Conservation (phyloP, 371 early-diverging fungal species). For the Apophysomyces trapeziformis region DNA sequence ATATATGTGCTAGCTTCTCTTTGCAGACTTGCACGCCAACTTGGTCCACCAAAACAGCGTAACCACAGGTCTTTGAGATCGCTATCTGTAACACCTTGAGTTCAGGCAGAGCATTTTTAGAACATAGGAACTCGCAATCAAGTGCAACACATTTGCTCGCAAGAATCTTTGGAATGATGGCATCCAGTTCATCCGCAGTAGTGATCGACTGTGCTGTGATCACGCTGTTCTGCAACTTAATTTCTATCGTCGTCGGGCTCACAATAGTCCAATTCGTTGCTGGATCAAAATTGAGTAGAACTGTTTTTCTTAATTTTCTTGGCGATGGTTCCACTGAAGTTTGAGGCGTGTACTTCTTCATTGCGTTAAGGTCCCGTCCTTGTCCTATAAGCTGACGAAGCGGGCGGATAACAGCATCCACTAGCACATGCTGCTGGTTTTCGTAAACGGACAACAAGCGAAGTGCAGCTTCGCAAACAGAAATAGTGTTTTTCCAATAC, state of each 20-base stretch:
- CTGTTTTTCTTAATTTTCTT: conserved; percentile 17
- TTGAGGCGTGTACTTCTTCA: conserved; percentile 19
- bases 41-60: conserved; percentile 48
- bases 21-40: conserved; percentile 35
- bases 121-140: conserved; percentile 48
- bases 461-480: conserved; percentile 27
- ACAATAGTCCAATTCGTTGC: conserved; percentile 33
- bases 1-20: conserved; percentile 22
- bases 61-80: conserved; percentile 34
- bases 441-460: conserved; percentile 29
- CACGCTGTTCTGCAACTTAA: neutral
- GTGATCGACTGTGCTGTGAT: conserved; percentile 32
- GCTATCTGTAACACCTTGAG: conserved; percentile 50
- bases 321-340: conserved; percentile 1
- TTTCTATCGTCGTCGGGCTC: conserved; percentile 11
- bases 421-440: conserved; percentile 14
- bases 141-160: conserved; percentile 24
- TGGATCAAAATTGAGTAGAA: conserved; percentile 14
- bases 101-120: conserved; percentile 35
- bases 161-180: conserved; percentile 20
- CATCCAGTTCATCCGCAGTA: conserved; percentile 29
- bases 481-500: conserved; percentile 31
- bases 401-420: conserved; percentile 18
- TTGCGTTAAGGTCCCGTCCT: conserved; percentile 20
- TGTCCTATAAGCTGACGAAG: conserved; percentile 27